Evolutionary conservation across 2,329 filamentous ascomycete genomes (phyloP).

Genomic region (Fusarium sp.): DNA sequence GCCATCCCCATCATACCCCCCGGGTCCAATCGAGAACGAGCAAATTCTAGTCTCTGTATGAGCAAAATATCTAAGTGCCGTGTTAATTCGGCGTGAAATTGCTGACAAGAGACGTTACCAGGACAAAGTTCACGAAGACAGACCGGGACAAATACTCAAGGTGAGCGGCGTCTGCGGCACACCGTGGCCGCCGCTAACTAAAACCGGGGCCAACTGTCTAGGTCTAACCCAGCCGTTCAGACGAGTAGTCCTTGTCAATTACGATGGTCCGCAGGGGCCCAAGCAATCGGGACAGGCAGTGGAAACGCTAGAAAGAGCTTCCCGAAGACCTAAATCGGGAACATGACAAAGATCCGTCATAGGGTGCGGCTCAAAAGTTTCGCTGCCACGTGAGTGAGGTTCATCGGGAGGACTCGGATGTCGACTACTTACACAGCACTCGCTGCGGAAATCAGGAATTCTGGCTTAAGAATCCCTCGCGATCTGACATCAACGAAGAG

Average conservation of each 20-base stretch:
- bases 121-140: conserved; percentile 37
- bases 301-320: conserved; percentile 18
- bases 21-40: not conserved
- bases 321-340: conserved; percentile 17
- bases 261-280: conserved; percentile 11
- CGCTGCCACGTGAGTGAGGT: conserved; percentile 36
- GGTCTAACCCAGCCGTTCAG: conserved; percentile 10
- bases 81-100: conserved; percentile 5
- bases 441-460: not conserved
- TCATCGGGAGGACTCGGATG: conserved; percentile 42
- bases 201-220: conserved; percentile 2
- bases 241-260: conserved; percentile 21
- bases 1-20: conserved; percentile 8
- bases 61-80: conserved; percentile 10
- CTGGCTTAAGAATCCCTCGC: conserved; percentile 8
- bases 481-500: conserved; percentile 12
- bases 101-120: conserved; percentile 29
- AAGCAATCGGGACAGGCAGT: conserved; percentile 2
- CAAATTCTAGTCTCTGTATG: conserved; percentile 9
- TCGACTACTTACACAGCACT: not conserved
- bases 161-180: conserved; percentile 36
- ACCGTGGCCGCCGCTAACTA: not conserved
- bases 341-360: conserved; percentile 2
- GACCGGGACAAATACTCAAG: conserved; percentile 34
- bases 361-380: conserved; percentile 26